Percentiles rank a stretch among this genome's conserved stretches.
These are phyloP conservation scores for Dalechampia spathulata DNA, from an alignment of 441 rosid species.

Conservation along the genomic window DNA sequence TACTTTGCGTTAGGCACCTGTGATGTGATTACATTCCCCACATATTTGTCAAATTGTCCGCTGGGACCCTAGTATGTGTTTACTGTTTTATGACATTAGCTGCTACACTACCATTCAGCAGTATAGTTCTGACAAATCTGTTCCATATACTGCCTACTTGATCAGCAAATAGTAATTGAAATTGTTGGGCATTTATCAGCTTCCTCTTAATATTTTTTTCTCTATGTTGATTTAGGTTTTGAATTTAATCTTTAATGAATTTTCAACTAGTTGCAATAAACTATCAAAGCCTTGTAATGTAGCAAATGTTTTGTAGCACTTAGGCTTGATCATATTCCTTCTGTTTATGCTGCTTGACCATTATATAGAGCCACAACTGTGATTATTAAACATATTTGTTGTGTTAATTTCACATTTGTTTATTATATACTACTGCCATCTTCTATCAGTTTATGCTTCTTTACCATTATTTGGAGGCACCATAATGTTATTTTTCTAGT, in stretches of 20 bases:
- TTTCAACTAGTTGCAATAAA: background rate
- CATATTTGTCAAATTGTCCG: background rate
- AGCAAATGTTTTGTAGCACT: background rate
- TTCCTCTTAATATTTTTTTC: background rate
- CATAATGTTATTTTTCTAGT: too few species aligned
- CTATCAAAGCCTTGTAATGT: background rate
- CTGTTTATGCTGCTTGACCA: background rate
- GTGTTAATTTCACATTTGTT: too few species aligned
- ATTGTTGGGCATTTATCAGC: background rate
- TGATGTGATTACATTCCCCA: background rate
- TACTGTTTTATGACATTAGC: background rate
- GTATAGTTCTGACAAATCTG: background rate
- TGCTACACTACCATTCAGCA: background rate
- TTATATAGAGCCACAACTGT: background rate
- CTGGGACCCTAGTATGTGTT: background rate
- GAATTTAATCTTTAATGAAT: background rate
- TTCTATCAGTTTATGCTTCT: too few species aligned
- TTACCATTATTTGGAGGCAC: too few species aligned
- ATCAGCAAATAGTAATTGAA: background rate
- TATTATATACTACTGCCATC: too few species aligned
- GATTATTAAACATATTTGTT: too few species aligned
- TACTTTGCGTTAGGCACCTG: background rate
- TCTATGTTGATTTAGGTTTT: background rate
- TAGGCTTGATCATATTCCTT: background rate
- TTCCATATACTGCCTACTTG: background rate